Evolutionary conservation across 495 filamentous ascomycete species (phyloP).

Genomic region (Trichoderma erinaceum): DNA sequence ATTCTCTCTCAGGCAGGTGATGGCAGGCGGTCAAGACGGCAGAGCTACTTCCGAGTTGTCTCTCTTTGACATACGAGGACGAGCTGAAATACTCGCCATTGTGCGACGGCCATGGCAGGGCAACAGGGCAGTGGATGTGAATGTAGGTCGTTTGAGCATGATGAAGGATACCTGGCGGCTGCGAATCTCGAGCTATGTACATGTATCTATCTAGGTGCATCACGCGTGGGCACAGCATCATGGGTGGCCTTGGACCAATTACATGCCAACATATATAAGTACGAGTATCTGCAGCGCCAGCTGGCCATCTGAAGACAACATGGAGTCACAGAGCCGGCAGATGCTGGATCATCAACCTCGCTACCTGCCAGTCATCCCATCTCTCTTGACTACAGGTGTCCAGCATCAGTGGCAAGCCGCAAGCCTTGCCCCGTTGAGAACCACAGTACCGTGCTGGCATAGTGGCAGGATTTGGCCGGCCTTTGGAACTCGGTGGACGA

Average conservation of each 20-base stretch:
- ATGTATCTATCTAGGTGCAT: background rate
- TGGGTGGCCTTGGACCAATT: background rate
- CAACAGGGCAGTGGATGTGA: background rate
- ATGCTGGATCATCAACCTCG: background rate
- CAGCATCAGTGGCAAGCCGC: background rate
- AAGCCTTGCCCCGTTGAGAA: background rate
- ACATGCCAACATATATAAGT: background rate
- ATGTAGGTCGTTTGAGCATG: background rate
- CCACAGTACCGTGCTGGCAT: background rate
- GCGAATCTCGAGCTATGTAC: background rate
- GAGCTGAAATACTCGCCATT: background rate
- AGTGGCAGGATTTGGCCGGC: background rate
- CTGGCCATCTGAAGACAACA: background rate
- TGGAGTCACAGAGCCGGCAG: background rate
- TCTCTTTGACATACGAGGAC: background rate
- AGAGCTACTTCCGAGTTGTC: slow-evolving; percentile 4
- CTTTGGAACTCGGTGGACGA: background rate
- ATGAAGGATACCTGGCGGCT: background rate
- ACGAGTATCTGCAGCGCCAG: background rate
- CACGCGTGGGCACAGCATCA: slow-evolving; percentile 6
- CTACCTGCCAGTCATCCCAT: background rate
- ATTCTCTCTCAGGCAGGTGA: background rate
- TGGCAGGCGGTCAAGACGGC: slow-evolving; percentile 10
- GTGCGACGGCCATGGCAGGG: background rate
- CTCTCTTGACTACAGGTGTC: background rate